A percentile compares a stretch with the other conserved stretches of the same genome.
phyloP scores from a whole-genome alignment of 495 filamentous ascomycete species.

The Aspergillus carlsbadensis region DNA sequence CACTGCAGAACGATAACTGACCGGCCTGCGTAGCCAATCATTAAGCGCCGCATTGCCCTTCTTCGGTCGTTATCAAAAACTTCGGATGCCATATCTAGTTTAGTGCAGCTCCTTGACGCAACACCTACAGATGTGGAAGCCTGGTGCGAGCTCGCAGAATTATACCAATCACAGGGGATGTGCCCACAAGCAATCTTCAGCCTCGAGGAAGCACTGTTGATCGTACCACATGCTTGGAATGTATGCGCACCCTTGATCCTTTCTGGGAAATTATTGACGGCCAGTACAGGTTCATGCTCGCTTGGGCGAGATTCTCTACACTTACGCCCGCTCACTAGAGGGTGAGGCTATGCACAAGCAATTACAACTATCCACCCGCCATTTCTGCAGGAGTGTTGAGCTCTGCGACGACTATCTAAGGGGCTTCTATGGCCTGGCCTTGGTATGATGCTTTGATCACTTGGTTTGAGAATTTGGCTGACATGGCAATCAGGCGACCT shows the following conservation, averaged over 20 bases:
- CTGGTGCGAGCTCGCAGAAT: conserved; percentile 87
- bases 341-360: conserved; percentile 44
- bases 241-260: conserved; percentile 44
- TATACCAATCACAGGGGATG: conserved; percentile 76
- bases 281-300: conserved; percentile 80
- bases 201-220: conserved; percentile 83
- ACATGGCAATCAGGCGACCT: conserved; percentile 9
- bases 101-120: conserved; percentile 73
- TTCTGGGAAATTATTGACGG: too few relatives aligned
- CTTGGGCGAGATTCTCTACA: conserved; percentile 78
- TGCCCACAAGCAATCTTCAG: conserved; percentile 83
- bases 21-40: conserved; percentile 60
- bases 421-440: conserved; percentile 85
- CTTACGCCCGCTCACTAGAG: conserved; percentile 55
- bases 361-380: conserved; percentile 69
- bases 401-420: conserved; percentile 90
- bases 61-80: conserved; percentile 66
- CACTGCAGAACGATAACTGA: conserved; percentile 10
- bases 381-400: conserved; percentile 88
- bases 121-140: conserved; percentile 90
- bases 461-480: not conserved
- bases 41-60: conserved; percentile 82
- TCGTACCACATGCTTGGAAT: conserved; percentile 95
- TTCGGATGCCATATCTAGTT: conserved; percentile 68
- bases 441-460: conserved; percentile 51